Base-by-base conservation (phyloP, 306 rosid genomes). In the Dryas alaskensis region DNA sequence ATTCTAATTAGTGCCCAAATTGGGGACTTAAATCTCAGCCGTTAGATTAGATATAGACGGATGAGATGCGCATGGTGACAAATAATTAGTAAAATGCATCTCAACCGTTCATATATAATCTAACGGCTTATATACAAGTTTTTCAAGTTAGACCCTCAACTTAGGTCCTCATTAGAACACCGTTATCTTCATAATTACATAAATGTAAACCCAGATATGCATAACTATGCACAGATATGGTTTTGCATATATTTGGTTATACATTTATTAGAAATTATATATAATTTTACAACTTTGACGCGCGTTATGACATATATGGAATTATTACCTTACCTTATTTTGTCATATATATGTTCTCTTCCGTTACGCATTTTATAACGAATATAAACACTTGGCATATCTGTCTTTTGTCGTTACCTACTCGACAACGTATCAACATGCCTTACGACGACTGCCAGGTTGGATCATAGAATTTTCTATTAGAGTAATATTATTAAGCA, bases 181-280 rank as follows among this genome's bases (percentile, higher is more conserved):
- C 19, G n/a, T 7, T 66, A 54, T 10, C 10, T 51, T 31, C 60
- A 59, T 54, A 7, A 53, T 63, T 70, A 10, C 16, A 45, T 61
- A 8, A 46, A 40, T 44, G 3, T 22, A 54, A 31, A 67, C 19
- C 48, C 37, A 17, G 47, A 63, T 8, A 65, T 9, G 25, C 75
- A n/a, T 37, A 59, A 46, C 49, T 61, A 60, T 47, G 67, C 61
- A 60, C 12, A 43, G 14, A 46, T 53, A 63, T 46, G 27, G 46
- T 61, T 16, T 25, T n/a, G 1, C 43, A 6, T 25, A 27, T 17
- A 40, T 76, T 79, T 83, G 64, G 86, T 72, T 40, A 76, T 55
- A 60, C n/a, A 65, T 75, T 64, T 65, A 43, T 65, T 9, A 25
- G 11, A 27, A 59, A 49, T 51, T 54, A 60, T 13, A 60, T 43